phyloP scores from a whole-genome alignment of 1,284 basidiomycete genomes.

The Puccinia triticina region DNA sequence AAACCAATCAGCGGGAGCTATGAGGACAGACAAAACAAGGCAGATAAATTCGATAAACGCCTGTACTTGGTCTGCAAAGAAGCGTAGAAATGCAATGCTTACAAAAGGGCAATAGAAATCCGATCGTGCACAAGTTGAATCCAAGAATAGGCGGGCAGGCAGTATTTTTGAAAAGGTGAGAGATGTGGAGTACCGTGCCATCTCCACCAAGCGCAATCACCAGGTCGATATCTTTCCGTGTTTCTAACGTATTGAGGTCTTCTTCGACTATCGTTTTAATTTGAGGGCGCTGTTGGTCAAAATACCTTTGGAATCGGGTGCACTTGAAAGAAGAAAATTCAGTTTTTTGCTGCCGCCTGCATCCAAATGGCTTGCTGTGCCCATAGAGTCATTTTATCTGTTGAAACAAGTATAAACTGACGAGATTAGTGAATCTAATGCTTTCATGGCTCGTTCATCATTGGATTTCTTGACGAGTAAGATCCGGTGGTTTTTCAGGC shows the following conservation, averaged over 20 bases:
- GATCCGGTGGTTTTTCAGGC: conserved; percentile 57
- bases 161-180: conserved; percentile 82
- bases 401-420: conserved; percentile 54
- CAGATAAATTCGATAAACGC: background rate
- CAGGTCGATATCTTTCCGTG: conserved; percentile 68
- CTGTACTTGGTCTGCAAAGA: background rate
- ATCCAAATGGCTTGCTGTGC: too few species aligned
- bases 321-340: conserved; percentile 59
- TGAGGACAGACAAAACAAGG: too few species aligned
- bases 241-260: conserved; percentile 57
- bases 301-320: conserved; percentile 53
- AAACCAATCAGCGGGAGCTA: conserved; percentile 74
- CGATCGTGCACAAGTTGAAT: conserved; percentile 93
- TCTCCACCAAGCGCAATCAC: conserved; percentile 92
- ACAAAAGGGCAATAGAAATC: conserved; percentile 93
- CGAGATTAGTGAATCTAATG: conserved; percentile 62
- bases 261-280: conserved; percentile 77
- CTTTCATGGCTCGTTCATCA: conserved; percentile 61
- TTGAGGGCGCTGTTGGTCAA: conserved; percentile 66
- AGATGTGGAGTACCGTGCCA: conserved; percentile 92
- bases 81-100: conserved; percentile 54
- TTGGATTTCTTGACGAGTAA: conserved; percentile 64
- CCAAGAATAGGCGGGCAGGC: conserved; percentile 92
- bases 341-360: conserved; percentile 53
- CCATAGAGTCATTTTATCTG: background rate